phyloP scores from a whole-genome alignment of 1,139 yeast species.

The Yamadazyma songkhlaensis region DNA sequence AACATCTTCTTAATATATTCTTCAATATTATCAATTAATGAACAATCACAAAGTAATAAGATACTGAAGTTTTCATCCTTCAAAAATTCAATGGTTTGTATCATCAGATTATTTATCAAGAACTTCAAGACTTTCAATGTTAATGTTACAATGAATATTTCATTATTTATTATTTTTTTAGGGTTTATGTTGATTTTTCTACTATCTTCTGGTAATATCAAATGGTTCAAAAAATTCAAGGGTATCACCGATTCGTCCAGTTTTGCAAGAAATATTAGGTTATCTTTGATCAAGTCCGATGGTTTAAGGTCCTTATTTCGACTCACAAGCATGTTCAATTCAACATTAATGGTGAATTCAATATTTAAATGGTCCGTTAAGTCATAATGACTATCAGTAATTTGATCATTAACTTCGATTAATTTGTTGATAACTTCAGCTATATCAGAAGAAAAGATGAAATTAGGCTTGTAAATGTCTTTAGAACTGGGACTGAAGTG shows the following conservation, averaged over 20 bases:
- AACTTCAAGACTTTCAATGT: constrained; percentile 23
- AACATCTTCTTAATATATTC: constrained; percentile 21
- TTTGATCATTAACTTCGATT: background rate
- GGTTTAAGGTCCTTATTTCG: constrained; percentile 30
- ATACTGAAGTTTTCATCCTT: constrained; percentile 33
- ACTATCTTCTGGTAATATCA: constrained; percentile 9
- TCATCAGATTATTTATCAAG: constrained; percentile 11
- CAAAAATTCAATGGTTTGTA: constrained; percentile 23
- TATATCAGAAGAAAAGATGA: constrained; percentile 39
- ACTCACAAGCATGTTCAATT: constrained; percentile 33
- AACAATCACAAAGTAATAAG: constrained; percentile 27
- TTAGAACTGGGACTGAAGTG: constrained; percentile 13
- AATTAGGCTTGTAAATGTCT: constrained; percentile 39
- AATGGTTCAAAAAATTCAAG: constrained; percentile 6
- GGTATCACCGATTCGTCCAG: constrained; percentile 11
- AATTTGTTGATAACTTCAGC: constrained; percentile 19
- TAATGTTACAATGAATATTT: constrained; percentile 35
- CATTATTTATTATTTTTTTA: constrained; percentile 16
- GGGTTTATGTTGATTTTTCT: constrained; percentile 9
- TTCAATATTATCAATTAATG: constrained; percentile 27
- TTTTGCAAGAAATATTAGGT: constrained; percentile 34
- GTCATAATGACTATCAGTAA: background rate
- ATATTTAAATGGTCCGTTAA: constrained; percentile 6
- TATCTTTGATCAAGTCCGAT: constrained; percentile 31
- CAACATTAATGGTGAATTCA: constrained; percentile 31